Conservation (phyloP, 192 early-diverging fungal genomes). For the Gaertneriomyces semiglobifer region DNA sequence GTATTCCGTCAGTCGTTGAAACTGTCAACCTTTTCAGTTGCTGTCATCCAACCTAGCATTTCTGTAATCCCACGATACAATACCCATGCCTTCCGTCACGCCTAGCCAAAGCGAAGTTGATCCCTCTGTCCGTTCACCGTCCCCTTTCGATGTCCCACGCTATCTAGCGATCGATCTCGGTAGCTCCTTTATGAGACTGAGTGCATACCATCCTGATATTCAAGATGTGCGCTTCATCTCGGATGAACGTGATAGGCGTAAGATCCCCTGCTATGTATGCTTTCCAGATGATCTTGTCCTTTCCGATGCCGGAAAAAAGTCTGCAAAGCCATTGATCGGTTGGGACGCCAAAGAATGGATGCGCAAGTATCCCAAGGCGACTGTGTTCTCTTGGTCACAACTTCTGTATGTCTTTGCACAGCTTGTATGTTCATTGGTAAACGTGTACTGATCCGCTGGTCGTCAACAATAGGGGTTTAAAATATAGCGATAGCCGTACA, state of each 20-base stretch:
- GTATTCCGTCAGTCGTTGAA: too few species aligned
- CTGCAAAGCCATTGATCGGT: background rate
- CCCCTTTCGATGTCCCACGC: background rate
- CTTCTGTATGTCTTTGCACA: background rate
- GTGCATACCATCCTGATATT: constrained; percentile 5
- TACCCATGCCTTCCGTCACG: too few species aligned
- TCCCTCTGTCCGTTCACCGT: background rate
- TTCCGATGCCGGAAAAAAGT: background rate
- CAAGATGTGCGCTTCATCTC: constrained; percentile 3
- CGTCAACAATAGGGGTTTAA: background rate
- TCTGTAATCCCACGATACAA: too few species aligned
- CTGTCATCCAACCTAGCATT: too few species aligned
- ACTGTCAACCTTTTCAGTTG: too few species aligned
- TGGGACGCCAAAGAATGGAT: background rate
- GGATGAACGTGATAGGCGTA: background rate
- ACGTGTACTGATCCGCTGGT: too few species aligned
- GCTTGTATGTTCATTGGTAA: too few species aligned
- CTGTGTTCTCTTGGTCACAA: constrained; percentile 2
- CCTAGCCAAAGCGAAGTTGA: background rate
- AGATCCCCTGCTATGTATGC: background rate
- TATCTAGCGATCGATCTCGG: background rate
- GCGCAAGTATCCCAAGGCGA: constrained; percentile 3
- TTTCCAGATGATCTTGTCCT: constrained; percentile 1
- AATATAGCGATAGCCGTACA: background rate
- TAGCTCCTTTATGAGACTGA: background rate